Conservation (phyloP, 169 alveolate genomes). For the Besnoitia besnoiti region DNA sequence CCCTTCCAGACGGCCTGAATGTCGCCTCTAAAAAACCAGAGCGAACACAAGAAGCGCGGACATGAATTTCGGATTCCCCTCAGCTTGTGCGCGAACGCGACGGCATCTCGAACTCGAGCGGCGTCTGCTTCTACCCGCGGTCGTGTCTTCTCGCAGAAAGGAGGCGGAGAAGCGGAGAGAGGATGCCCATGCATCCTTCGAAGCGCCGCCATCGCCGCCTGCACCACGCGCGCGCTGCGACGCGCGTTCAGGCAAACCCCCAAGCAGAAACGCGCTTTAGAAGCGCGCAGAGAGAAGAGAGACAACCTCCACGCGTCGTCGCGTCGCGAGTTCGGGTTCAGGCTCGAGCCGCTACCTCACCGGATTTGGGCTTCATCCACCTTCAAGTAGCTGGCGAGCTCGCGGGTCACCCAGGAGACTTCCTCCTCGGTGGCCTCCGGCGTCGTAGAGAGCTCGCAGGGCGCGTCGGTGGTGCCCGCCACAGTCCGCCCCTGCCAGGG, state of each 20-base stretch:
- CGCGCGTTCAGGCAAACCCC: too few relatives aligned
- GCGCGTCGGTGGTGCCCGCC: conserved; percentile 92
- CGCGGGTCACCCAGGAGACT: conserved; percentile 83
- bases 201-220: too few relatives aligned
- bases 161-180: too few relatives aligned
- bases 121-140: too few relatives aligned
- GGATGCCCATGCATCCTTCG: too few relatives aligned
- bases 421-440: conserved; percentile 81
- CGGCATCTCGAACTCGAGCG: too few relatives aligned
- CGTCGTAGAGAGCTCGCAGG: conserved; percentile 76
- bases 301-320: not conserved
- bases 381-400: conserved; percentile 78
- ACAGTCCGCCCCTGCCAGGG: conserved; percentile 88
- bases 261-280: not conserved
- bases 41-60: not conserved
- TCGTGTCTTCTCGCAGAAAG: too few relatives aligned
- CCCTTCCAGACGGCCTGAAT: conserved; percentile 85
- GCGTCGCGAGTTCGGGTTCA: too few relatives aligned
- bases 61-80: too few relatives aligned
- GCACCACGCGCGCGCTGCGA: too few relatives aligned
- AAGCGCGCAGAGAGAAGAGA: not conserved
- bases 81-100: too few relatives aligned
- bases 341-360: not conserved
- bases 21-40: conserved; percentile 52
- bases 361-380: conserved; percentile 73